phyloP scores from a whole-genome alignment of 2,329 filamentous ascomycete genomes.

The Onygenales sp. region DNA sequence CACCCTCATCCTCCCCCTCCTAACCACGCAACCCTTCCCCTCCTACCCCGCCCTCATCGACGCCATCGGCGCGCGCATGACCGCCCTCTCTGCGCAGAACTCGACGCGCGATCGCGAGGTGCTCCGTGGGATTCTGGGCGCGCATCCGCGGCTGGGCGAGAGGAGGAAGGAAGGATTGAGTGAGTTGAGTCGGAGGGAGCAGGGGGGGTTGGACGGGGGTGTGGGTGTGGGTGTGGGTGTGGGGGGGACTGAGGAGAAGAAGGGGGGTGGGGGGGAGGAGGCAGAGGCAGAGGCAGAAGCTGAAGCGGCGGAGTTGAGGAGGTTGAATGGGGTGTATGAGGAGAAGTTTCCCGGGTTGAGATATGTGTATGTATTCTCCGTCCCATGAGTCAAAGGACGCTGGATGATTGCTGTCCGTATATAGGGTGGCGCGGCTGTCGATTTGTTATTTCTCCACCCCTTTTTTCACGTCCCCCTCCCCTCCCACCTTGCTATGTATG shows the following conservation, averaged over 20 bases:
- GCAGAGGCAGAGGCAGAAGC: conserved; percentile 16
- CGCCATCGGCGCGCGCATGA: conserved; percentile 55
- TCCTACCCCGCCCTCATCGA: conserved; percentile 63
- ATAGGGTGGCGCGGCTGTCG: no score
- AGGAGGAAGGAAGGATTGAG: conserved; percentile 59
- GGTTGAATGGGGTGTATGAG: conserved; percentile 71
- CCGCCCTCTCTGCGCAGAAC: conserved; percentile 45
- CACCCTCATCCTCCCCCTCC: conserved; percentile 56
- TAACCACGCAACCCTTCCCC: conserved; percentile 51
- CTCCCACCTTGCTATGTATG: neutral
- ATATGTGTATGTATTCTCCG: conserved; percentile 52
- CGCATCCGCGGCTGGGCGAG: conserved; percentile 75
- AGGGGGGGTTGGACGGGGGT: conserved; percentile 55
- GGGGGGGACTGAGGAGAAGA: conserved; percentile 17
- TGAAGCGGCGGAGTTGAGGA: conserved; percentile 39
- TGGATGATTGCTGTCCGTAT: no score
- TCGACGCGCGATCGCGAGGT: conserved; percentile 43
- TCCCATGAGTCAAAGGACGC: no score
- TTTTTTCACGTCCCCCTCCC: no score
- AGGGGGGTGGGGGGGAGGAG: conserved; percentile 29
- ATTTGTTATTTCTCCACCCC: no score
- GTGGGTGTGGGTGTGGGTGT: neutral
- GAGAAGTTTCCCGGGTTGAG: conserved; percentile 67
- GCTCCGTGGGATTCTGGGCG: conserved; percentile 64
- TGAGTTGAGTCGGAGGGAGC: conserved; percentile 69